Evolutionary conservation across 495 filamentous ascomycete species (phyloP).

Genomic region (Ramalina peruviana): DNA sequence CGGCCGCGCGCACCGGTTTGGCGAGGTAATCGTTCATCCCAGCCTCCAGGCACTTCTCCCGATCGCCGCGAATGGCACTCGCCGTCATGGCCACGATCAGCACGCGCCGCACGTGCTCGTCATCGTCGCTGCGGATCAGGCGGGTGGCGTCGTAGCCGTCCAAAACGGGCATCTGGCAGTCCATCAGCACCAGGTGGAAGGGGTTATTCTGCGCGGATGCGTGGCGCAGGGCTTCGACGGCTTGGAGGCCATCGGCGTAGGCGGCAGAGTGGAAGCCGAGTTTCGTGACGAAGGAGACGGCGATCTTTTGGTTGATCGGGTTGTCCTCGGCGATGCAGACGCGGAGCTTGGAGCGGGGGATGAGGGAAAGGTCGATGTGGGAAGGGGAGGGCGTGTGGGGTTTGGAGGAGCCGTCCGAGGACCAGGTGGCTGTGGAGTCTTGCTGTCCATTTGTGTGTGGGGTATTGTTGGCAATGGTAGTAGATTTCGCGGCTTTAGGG

Average conservation of each 20-base stretch:
- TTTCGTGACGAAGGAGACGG: constrained; percentile 72
- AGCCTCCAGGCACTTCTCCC: constrained; percentile 80
- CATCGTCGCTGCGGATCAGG: constrained; percentile 57
- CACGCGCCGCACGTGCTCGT: constrained; percentile 58
- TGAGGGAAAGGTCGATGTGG: constrained; percentile 44
- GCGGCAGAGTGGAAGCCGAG: constrained; percentile 73
- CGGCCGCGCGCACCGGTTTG: constrained; percentile 67
- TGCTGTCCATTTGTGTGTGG: constrained; percentile 21
- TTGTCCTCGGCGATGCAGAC: constrained; percentile 91
- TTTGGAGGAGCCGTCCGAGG: constrained; percentile 25
- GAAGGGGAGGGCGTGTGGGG: constrained; percentile 18
- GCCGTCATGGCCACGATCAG: constrained; percentile 92
- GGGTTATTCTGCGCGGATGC: constrained; percentile 54
- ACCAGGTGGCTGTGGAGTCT: constrained; percentile 42
- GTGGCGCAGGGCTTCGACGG: constrained; percentile 69
- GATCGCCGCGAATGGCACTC: constrained; percentile 76
- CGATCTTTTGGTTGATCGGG: constrained; percentile 81
- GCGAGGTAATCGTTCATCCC: constrained; percentile 96
- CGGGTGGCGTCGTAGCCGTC: constrained; percentile 91
- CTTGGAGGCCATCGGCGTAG: constrained; percentile 72
- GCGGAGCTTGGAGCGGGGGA: constrained; percentile 63
- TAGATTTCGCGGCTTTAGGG: constrained; percentile 53
- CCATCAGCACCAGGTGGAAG: constrained; percentile 73
- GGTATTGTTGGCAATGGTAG: constrained; percentile 8
- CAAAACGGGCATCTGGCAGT: constrained; percentile 87